Base-by-base conservation (phyloP, 108 stramenopile species). In the Fistulifera pelliculosa region DNA sequence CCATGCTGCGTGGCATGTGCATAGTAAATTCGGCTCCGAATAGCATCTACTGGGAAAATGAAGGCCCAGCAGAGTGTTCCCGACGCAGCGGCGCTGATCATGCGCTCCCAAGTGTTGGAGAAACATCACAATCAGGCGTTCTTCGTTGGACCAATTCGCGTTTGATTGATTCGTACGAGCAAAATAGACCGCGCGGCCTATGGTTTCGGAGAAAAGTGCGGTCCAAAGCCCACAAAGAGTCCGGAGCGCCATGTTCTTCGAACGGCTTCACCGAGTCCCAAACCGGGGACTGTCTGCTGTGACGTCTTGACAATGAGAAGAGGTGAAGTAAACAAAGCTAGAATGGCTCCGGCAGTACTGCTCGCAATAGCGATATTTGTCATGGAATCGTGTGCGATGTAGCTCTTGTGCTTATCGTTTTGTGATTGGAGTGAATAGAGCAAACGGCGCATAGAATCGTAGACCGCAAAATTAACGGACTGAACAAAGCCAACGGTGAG, bases 61-160 rank as follows among this genome's bases (percentile, higher is more conserved):
- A 75, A 40, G 3, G 77, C 45, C 87, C 87, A 90, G 51, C 83
- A 83, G 7, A 42, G 28, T 52, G 83, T 75, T 13, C 87, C 87
- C 18, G 83, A 61, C n/a, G 54, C 52, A 17, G 75, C 83, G 2
- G 87, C 87, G 38, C 77, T 68, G 0, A 58, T 31, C 81, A 85
- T 85, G 50, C 87, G 73, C 51, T 78, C 79, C 22, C 41, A 18
- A 79, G 26, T 17, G 77, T 58, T 12, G 79, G 42, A 3, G 8
- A 8, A 3, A 6, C 31, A 35, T 8, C 31, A 21, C 49, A 49
- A n/a, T 38, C 40, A 12, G 59, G 55, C 22, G 52, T 22, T 41
- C 31, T 13, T 18, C 27, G 13, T 23, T 23, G 17, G 50, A 23
- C 50, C 48, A 31, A 27, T n/a, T 50, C 15, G 52, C 83, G 79